These are phyloP conservation scores for Fusarium nygamai DNA, from an alignment of 2,329 filamentous ascomycete species.

Conservation along the genomic window DNA sequence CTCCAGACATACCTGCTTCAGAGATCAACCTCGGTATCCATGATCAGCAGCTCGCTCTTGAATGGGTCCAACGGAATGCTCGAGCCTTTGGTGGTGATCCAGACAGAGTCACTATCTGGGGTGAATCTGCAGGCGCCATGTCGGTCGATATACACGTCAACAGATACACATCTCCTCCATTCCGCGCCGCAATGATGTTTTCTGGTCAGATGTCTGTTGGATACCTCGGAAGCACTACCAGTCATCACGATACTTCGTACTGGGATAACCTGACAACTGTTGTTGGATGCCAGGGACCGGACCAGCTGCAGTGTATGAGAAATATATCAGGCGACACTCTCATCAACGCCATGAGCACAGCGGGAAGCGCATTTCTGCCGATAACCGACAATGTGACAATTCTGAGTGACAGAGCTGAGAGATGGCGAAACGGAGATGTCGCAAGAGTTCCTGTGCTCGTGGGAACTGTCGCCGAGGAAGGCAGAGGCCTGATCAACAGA, in stretches of 20 bases:
- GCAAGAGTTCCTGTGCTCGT: conserved; percentile 39
- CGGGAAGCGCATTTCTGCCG: conserved; percentile 13
- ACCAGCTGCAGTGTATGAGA: conserved; percentile 38
- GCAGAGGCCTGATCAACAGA: conserved; percentile 34
- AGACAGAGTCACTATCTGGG: conserved; percentile 42
- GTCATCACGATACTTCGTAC: background rate
- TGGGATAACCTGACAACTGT: conserved; percentile 30
- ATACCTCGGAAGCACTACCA: conserved; percentile 10
- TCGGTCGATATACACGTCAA: conserved; percentile 46
- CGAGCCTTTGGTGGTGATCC: conserved; percentile 43
- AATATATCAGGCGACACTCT: conserved; percentile 23
- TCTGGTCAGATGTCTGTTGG: conserved; percentile 45
- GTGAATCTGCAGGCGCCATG: conserved; percentile 45
- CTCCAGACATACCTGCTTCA: conserved; percentile 49
- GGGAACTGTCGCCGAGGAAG: conserved; percentile 42
- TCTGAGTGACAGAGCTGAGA: conserved; percentile 13
- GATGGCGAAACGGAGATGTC: conserved; percentile 32
- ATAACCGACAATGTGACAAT: conserved; percentile 36
- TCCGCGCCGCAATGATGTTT: conserved; percentile 43
- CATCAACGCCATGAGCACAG: conserved; percentile 15
- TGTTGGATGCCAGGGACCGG: conserved; percentile 26
- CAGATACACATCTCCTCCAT: conserved; percentile 34
- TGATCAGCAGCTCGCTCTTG: conserved; percentile 43
- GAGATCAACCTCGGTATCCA: conserved; percentile 46
- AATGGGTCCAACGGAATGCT: conserved; percentile 43